A percentile compares a stretch with the other conserved stretches of the same genome.
These are phyloP conservation scores for Boletus sp. DNA, from an alignment of 1,284 basidiomycete genomes.

Conservation along the genomic window DNA sequence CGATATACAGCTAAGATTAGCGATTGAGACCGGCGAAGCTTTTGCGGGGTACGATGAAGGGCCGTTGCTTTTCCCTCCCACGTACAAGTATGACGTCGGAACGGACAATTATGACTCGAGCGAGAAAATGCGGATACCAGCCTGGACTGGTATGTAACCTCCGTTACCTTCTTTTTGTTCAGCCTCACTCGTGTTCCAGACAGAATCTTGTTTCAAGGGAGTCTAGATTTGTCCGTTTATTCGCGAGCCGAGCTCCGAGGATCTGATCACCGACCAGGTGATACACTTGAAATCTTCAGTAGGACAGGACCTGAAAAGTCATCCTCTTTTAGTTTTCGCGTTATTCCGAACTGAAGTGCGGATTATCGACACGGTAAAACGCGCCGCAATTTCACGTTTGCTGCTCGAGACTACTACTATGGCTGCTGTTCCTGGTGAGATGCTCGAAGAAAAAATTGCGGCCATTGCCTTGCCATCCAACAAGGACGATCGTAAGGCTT, in stretches of 20 bases:
- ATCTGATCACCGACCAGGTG: slow-evolving; percentile 93
- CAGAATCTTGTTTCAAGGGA: slow-evolving; percentile 85
- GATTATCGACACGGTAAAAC: slow-evolving; percentile 75
- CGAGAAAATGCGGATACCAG: slow-evolving; percentile 94
- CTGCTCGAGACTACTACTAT: slow-evolving; percentile 62
- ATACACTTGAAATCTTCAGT: background rate
- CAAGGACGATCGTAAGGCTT: slow-evolving; percentile 34
- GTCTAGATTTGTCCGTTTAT: slow-evolving; percentile 63
- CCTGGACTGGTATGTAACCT: slow-evolving; percentile 82
- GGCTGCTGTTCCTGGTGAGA: slow-evolving; percentile 58
- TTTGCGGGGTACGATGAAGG: slow-evolving; percentile 90
- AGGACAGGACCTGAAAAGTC: background rate
- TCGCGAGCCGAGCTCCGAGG: slow-evolving; percentile 78
- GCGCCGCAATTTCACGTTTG: slow-evolving; percentile 65
- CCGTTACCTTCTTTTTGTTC: background rate
- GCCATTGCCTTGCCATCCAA: slow-evolving; percentile 42
- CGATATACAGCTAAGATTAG: slow-evolving; percentile 56
- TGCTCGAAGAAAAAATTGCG: slow-evolving; percentile 68
- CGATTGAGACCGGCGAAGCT: slow-evolving; percentile 65
- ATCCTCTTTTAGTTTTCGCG: slow-evolving; percentile 64
- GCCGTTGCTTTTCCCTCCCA: slow-evolving; percentile 82
- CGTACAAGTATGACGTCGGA: slow-evolving; percentile 82
- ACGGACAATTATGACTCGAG: slow-evolving; percentile 91
- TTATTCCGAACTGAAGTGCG: slow-evolving; percentile 76
- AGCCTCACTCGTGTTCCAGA: slow-evolving; percentile 45